Conservation (phyloP, 2,329 filamentous ascomycete genomes). For the Lachnellula arida region DNA sequence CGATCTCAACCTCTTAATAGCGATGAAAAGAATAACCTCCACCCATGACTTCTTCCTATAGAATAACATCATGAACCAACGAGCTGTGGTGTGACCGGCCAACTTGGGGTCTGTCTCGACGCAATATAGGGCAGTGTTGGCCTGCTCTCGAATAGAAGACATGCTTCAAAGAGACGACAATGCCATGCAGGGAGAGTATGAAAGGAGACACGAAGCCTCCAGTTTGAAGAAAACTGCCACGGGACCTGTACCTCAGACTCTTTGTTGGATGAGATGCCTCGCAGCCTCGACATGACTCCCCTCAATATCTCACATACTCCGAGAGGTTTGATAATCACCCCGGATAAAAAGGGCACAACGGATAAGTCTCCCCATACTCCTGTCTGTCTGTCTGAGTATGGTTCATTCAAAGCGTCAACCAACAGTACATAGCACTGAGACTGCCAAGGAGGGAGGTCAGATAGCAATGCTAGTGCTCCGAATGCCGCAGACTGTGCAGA, state of each 20-base stretch:
- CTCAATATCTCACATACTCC: too few species aligned
- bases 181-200: neutral
- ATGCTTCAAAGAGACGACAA: neutral
- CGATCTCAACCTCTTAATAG: too few species aligned
- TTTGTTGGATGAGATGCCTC: neutral
- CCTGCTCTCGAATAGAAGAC: neutral
- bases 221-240: neutral
- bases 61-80: too few species aligned
- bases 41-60: too few species aligned
- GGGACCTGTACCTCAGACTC: neutral
- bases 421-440: neutral
- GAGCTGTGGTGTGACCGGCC: too few species aligned
- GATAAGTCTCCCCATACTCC: too few species aligned
- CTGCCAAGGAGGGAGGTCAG: neutral
- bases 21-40: too few species aligned
- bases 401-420: neutral
- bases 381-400: neutral
- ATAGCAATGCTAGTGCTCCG: neutral
- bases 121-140: too few species aligned
- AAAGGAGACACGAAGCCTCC: neutral
- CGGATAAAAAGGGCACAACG: neutral
- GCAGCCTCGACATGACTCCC: neutral
- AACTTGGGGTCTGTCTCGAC: too few species aligned
- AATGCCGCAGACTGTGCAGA: neutral
- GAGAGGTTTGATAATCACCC: too few species aligned